Evolutionary conservation across 2,329 filamentous ascomycete species (phyloP).

Genomic region (Verticillium dahliae): DNA sequence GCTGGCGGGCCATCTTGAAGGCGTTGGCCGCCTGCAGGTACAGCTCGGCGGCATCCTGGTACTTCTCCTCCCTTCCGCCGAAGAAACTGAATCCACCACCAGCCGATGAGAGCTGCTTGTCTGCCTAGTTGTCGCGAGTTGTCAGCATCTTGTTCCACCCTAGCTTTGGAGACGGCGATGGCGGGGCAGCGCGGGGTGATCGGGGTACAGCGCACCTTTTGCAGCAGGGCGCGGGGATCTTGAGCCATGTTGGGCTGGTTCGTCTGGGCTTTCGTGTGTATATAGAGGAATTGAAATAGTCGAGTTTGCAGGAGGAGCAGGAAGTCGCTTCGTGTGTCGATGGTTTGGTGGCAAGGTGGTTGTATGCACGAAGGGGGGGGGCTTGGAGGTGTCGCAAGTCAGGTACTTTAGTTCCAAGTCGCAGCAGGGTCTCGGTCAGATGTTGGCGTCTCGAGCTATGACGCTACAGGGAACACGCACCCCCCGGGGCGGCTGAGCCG

Average conservation of each 20-base stretch:
- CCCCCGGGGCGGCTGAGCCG: not conserved
- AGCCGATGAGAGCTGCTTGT: slow-evolving; percentile 72
- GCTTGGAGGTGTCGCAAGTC: not conserved
- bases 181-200: slow-evolving; percentile 12
- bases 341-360: not conserved
- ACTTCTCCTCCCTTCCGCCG: slow-evolving; percentile 79
- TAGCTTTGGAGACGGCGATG: not conserved
- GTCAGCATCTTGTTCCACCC: not conserved
- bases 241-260: slow-evolving; percentile 51
- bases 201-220: slow-evolving; percentile 53
- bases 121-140: slow-evolving; percentile 57
- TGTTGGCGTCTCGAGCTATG: slow-evolving; percentile 2
- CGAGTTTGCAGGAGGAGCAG: not conserved
- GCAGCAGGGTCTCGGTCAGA: slow-evolving; percentile 1
- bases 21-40: slow-evolving; percentile 87
- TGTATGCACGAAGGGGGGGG: not conserved
- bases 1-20: slow-evolving; percentile 80
- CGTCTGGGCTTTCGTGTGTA: not conserved
- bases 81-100: slow-evolving; percentile 84
- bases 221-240: slow-evolving; percentile 71
- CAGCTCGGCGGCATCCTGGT: slow-evolving; percentile 79
- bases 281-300: slow-evolving; percentile 4
- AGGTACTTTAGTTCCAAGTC: not conserved
- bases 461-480: not conserved
- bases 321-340: not conserved